These are phyloP conservation scores for Zasmidium citrigriseum DNA, from an alignment of 2,329 filamentous ascomycete species.

Conservation along the genomic window DNA sequence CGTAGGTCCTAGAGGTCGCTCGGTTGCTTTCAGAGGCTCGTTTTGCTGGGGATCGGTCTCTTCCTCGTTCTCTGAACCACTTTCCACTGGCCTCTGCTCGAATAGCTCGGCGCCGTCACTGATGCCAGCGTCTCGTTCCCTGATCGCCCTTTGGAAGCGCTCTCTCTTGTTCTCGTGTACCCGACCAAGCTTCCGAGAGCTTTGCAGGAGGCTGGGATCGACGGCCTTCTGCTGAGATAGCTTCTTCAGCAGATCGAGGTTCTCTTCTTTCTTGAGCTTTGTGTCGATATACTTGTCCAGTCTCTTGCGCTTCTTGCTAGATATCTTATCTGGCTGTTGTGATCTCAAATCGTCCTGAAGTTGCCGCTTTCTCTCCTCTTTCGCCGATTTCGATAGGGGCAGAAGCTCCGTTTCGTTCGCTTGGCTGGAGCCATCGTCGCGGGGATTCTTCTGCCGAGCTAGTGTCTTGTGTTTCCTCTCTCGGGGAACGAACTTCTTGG, in stretches of 20 bases:
- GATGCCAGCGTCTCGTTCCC: conserved; percentile 65
- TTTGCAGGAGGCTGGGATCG: conserved; percentile 79
- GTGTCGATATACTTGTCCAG: conserved; percentile 76
- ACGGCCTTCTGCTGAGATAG: conserved; percentile 70
- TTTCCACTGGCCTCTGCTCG: conserved; percentile 27
- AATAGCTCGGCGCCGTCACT: conserved; percentile 57
- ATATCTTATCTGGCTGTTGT: conserved; percentile 57
- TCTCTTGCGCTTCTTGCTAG: conserved; percentile 66
- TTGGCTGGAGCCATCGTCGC: conserved; percentile 51
- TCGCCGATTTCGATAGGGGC: conserved; percentile 53
- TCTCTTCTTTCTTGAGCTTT: conserved; percentile 94
- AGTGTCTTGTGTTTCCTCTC: conserved; percentile 65
- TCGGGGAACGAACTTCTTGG: conserved; percentile 52
- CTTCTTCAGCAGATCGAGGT: conserved; percentile 77
- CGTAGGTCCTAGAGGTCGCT: background rate
- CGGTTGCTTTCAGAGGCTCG: background rate
- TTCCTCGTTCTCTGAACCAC: background rate
- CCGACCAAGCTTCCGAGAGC: conserved; percentile 74
- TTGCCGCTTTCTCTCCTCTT: conserved; percentile 53
- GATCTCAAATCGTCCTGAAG: conserved; percentile 57
- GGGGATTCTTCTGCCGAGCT: conserved; percentile 57
- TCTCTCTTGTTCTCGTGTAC: conserved; percentile 71
- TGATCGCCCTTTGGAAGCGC: conserved; percentile 62
- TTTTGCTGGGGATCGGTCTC: background rate
- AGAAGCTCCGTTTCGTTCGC: conserved; percentile 55